These are phyloP conservation scores for Neoarthrinium moseri DNA, from an alignment of 2,329 filamentous ascomycete genomes.

Conservation along the genomic window DNA sequence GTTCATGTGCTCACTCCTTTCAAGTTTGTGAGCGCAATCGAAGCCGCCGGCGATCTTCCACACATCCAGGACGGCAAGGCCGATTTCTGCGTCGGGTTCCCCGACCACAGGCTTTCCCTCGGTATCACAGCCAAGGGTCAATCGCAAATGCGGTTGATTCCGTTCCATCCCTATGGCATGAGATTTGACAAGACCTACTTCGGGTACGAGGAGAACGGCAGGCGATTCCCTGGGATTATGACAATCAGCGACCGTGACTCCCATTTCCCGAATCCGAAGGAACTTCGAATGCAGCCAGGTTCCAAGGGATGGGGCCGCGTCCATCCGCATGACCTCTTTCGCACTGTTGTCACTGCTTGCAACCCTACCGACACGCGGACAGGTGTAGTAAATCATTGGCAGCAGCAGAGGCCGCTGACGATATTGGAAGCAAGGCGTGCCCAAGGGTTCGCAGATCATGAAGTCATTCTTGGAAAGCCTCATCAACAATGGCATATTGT, in stretches of 20 bases:
- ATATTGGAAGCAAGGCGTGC: slow-evolving; percentile 67
- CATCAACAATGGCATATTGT: slow-evolving; percentile 62
- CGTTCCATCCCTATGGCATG: slow-evolving; percentile 55
- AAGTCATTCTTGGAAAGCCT: slow-evolving; percentile 63
- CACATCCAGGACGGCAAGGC: slow-evolving; percentile 59
- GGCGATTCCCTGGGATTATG: not conserved
- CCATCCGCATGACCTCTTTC: slow-evolving; percentile 50
- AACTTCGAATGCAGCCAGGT: slow-evolving; percentile 11
- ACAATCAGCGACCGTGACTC: not conserved
- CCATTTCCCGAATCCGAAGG: slow-evolving; percentile 33
- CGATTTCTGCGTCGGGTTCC: slow-evolving; percentile 61
- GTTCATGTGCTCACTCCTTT: slow-evolving; percentile 57
- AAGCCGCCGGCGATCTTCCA: slow-evolving; percentile 62
- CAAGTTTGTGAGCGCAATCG: slow-evolving; percentile 47
- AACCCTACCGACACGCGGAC: slow-evolving; percentile 52
- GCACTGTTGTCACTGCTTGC: slow-evolving; percentile 60
- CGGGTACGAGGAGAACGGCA: slow-evolving; percentile 23
- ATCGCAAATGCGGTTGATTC: slow-evolving; percentile 55
- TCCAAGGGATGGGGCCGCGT: slow-evolving; percentile 54
- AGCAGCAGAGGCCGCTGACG: slow-evolving; percentile 58
- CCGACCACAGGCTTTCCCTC: slow-evolving; percentile 63
- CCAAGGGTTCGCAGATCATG: slow-evolving; percentile 69
- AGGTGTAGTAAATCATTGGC: slow-evolving; percentile 63
- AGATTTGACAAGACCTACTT: slow-evolving; percentile 47
- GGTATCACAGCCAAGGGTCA: slow-evolving; percentile 38